A percentile compares a stretch with the other conserved stretches of the same genome.
Conservation (phyloP, 225 moss, liverwort and hornwort species). For the Marchantia polymorpha region DNA sequence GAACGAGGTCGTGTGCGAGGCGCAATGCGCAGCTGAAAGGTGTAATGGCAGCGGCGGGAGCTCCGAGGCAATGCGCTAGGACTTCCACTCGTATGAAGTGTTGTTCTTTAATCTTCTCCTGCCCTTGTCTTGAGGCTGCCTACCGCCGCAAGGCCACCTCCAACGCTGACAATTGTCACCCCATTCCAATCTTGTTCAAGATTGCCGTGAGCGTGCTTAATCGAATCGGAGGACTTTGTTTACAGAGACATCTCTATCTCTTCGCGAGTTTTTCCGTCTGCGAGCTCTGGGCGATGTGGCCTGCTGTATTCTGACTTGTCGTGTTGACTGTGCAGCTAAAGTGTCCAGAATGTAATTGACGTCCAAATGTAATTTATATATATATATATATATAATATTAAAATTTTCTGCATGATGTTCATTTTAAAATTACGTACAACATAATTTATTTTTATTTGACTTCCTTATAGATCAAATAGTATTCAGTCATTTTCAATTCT, state of each 20-base stretch:
- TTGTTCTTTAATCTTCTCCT: constrained; percentile 33
- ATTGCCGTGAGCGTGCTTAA: constrained; percentile 21
- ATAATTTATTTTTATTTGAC: too few species aligned
- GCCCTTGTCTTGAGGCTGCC: constrained; percentile 40
- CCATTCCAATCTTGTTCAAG: constrained; percentile 30
- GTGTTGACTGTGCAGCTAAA: constrained; percentile 34
- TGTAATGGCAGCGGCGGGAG: constrained; percentile 43
- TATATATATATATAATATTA: too few species aligned
- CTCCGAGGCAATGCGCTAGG: constrained; percentile 21
- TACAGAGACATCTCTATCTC: not conserved
- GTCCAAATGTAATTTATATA: too few species aligned
- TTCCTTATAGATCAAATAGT: too few species aligned
- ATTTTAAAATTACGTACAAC: too few species aligned
- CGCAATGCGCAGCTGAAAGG: constrained; percentile 48
- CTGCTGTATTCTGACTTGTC: constrained; percentile 21
- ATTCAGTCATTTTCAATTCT: too few species aligned
- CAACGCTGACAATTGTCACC: constrained; percentile 33
- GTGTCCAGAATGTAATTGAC: constrained; percentile 35
- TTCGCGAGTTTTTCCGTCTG: constrained; percentile 18
- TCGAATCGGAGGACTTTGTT: constrained; percentile 7
- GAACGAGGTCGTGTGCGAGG: constrained; percentile 43
- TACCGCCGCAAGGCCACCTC: constrained; percentile 33
- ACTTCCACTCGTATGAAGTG: constrained; percentile 21
- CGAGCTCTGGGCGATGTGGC: constrained; percentile 28
- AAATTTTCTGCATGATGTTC: too few species aligned